Percentiles rank a stretch among this genome's conserved stretches.
phyloP scores from a whole-genome alignment of 331 rosid genomes.

The Arachis monticola region DNA sequence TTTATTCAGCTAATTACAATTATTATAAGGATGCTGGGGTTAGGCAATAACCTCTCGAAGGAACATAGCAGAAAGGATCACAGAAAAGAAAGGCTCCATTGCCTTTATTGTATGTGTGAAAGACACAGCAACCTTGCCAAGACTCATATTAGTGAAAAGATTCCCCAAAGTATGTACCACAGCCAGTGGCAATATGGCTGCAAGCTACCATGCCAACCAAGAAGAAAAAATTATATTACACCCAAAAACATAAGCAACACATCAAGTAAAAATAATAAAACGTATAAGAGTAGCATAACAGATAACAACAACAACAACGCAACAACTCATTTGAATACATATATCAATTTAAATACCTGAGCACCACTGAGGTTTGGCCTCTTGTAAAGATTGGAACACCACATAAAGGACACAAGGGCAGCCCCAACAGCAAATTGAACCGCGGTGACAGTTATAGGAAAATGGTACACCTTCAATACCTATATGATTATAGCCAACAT shows the following conservation, averaged over 20 bases:
- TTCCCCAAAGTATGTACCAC: constrained; percentile 85
- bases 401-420: constrained; percentile 63
- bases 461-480: constrained; percentile 84
- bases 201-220: constrained; percentile 68
- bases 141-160: constrained; percentile 94
- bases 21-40: neutral
- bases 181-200: constrained; percentile 83
- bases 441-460: constrained; percentile 66
- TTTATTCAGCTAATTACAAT: neutral
- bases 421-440: constrained; percentile 80
- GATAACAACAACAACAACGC: neutral
- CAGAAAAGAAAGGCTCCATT: constrained; percentile 93
- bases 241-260: neutral
- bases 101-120: constrained; percentile 98
- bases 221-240: neutral
- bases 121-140: constrained; percentile 93
- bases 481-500: constrained; percentile 34
- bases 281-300: neutral
- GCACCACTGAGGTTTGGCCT: constrained; percentile 65
- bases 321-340: neutral
- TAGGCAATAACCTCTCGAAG: constrained; percentile 71
- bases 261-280: neutral
- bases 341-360: constrained; percentile 59
- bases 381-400: constrained; percentile 80
- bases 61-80: constrained; percentile 85